Conservation (phyloP, 2,329 filamentous ascomycete species). For the Hyphodiscus sp. region DNA sequence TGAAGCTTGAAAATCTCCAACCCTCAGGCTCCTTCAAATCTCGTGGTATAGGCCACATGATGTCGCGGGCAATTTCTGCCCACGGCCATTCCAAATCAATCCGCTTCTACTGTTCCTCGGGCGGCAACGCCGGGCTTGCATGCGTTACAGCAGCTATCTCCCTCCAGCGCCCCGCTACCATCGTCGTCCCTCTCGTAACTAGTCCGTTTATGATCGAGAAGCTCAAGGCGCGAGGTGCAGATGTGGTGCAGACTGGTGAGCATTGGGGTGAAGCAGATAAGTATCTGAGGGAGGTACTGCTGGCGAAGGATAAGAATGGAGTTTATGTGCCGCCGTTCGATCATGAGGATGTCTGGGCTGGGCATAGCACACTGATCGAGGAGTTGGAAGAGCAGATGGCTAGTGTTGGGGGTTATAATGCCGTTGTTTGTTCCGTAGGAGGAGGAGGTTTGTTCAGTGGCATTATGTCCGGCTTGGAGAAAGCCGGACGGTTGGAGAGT, state of each 20-base stretch:
- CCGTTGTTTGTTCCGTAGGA: constrained; percentile 70
- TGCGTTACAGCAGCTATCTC: constrained; percentile 63
- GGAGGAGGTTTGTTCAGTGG: constrained; percentile 77
- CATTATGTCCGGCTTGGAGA: constrained; percentile 54
- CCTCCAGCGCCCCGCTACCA: constrained; percentile 54
- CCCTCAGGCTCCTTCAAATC: constrained; percentile 84
- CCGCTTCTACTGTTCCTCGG: constrained; percentile 75
- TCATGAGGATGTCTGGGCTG: constrained; percentile 60
- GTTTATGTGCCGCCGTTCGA: constrained; percentile 69
- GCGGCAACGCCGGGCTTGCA: constrained; percentile 80
- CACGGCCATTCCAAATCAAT: constrained; percentile 29
- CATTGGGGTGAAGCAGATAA: constrained; percentile 65
- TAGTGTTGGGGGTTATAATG: constrained; percentile 46
- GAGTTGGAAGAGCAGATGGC: constrained; percentile 26
- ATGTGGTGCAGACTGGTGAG: constrained; percentile 62
- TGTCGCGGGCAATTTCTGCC: constrained; percentile 42
- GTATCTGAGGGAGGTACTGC: constrained; percentile 53
- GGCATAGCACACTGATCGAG: constrained; percentile 52
- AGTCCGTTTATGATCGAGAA: constrained; percentile 65
- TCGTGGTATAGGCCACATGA: constrained; percentile 65
- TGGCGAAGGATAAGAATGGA: constrained; percentile 40
- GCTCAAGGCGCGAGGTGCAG: constrained; percentile 59
- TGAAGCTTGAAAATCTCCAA: constrained; percentile 81
- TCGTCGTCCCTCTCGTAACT: constrained; percentile 64
- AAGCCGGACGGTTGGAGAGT: constrained; percentile 10